A percentile compares a stretch with the other conserved stretches of the same genome.
Evolutionary conservation across 2,329 filamentous ascomycete species (phyloP).

Genomic region (Pseudocercospora musae): DNA sequence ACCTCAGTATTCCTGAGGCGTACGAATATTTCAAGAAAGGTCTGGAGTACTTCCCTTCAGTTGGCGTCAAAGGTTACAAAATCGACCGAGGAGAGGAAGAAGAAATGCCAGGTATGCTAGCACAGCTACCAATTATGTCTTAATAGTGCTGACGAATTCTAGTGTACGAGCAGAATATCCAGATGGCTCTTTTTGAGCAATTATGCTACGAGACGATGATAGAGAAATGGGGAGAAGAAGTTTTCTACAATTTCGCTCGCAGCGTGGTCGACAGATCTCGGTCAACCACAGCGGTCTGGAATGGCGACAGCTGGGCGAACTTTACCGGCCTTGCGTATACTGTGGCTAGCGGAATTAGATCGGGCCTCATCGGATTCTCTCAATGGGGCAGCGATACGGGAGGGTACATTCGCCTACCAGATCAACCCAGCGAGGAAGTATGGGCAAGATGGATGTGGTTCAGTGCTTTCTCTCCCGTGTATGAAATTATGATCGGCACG

Average conservation of each 20-base stretch:
- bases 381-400: background rate
- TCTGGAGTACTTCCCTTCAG: conserved; percentile 33
- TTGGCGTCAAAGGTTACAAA: conserved; percentile 40
- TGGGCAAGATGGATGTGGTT: background rate
- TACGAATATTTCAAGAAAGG: conserved; percentile 36
- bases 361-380: background rate
- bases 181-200: conserved; percentile 34
- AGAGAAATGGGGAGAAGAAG: conserved; percentile 29
- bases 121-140: background rate
- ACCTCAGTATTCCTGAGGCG: conserved; percentile 38
- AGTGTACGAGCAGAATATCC: conserved; percentile 37
- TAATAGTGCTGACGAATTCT: background rate
- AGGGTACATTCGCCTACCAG: background rate
- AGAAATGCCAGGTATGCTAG: conserved; percentile 35
- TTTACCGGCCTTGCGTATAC: conserved; percentile 28
- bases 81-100: conserved; percentile 41
- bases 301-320: conserved; percentile 36
- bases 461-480: background rate
- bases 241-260: conserved; percentile 39
- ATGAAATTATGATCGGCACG: background rate
- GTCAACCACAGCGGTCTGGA: conserved; percentile 35
- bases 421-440: background rate
- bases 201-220: conserved; percentile 37
- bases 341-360: background rate
- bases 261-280: conserved; percentile 35